Evolutionary conservation across 352 stramenopile species (phyloP).

Genomic region (Phytophthora podocarpi): DNA sequence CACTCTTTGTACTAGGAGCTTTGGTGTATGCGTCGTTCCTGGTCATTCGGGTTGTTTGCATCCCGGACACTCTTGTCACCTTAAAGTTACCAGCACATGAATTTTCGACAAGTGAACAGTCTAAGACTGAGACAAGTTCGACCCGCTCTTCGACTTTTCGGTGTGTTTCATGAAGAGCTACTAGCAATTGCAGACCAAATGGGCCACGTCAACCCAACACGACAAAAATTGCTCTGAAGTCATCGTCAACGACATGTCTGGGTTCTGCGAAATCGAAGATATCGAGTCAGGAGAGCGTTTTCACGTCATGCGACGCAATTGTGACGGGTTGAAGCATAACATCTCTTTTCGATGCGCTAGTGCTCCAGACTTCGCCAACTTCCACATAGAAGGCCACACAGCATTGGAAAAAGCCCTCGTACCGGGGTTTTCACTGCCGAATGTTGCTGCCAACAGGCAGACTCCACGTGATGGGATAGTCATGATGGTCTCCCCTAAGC

Average conservation of each 20-base stretch:
- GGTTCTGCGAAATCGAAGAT: slow-evolving; percentile 33
- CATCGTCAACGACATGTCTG: too few relatives aligned
- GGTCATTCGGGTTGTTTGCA: background rate
- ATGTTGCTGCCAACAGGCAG: background rate
- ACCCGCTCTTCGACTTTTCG: too few relatives aligned
- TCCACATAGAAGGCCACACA: slow-evolving; percentile 30
- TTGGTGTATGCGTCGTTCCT: background rate
- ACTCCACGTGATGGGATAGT: slow-evolving; percentile 41
- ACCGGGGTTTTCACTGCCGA: background rate
- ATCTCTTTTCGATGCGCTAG: slow-evolving; percentile 47
- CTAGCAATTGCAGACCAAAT: too few relatives aligned
- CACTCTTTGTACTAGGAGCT: background rate
- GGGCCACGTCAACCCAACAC: too few relatives aligned
- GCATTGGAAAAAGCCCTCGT: background rate
- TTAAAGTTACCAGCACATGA: background rate
- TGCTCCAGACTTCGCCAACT: slow-evolving; percentile 44
- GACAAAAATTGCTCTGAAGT: too few relatives aligned
- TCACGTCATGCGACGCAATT: slow-evolving; percentile 38
- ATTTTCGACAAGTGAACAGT: background rate
- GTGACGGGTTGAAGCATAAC: slow-evolving; percentile 29
- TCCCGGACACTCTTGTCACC: background rate
- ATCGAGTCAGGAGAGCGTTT: slow-evolving; percentile 28
- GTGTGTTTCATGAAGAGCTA: too few relatives aligned
- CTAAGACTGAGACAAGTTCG: too few relatives aligned
- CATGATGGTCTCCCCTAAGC: slow-evolving; percentile 61